phyloP scores from a whole-genome alignment of 305 asterid species.

The Rubia occidens region DNA sequence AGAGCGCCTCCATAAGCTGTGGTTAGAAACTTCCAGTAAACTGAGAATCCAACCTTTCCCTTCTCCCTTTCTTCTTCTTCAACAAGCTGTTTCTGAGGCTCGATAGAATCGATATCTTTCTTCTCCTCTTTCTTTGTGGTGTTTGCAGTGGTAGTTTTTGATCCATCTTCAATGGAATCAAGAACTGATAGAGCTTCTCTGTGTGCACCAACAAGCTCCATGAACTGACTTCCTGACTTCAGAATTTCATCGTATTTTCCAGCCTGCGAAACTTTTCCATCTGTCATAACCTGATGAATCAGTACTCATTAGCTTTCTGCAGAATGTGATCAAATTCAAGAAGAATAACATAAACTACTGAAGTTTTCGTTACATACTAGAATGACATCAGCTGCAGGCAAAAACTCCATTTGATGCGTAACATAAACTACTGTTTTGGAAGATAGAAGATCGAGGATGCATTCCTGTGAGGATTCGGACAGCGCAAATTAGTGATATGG shows the following conservation, averaged over 20 bases:
- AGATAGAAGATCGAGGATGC: slow-evolving; percentile 44
- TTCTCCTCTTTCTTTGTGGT: slow-evolving; percentile 24
- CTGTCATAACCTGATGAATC: slow-evolving; percentile 56
- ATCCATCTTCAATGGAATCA: slow-evolving; percentile 32
- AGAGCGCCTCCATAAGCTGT: slow-evolving; percentile 66
- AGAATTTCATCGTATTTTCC: slow-evolving; percentile 73
- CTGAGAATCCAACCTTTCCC: slow-evolving; percentile 55
- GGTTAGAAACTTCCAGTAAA: slow-evolving; percentile 68
- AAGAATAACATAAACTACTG: not conserved
- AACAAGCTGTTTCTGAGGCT: slow-evolving; percentile 53
- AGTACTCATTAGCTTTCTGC: not conserved
- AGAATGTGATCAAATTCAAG: not conserved
- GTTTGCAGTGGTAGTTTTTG: slow-evolving; percentile 15
- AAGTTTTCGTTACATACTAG: slow-evolving; percentile 34
- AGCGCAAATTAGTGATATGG: not conserved
- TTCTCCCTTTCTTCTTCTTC: slow-evolving; percentile 90
- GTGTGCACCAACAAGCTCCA: slow-evolving; percentile 88
- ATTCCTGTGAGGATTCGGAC: slow-evolving; percentile 38
- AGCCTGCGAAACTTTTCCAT: slow-evolving; percentile 58
- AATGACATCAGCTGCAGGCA: slow-evolving; percentile 75
- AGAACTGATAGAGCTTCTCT: slow-evolving; percentile 62
- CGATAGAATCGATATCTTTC: slow-evolving; percentile 12
- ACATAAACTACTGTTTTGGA: slow-evolving; percentile 66
- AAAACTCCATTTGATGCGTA: slow-evolving; percentile 82
- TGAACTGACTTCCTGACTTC: slow-evolving; percentile 50